Percentiles rank a stretch among this genome's conserved stretches.
These are phyloP conservation scores for Arthroderma uncinatum DNA, from an alignment of 2,329 filamentous ascomycete genomes.

Conservation along the genomic window DNA sequence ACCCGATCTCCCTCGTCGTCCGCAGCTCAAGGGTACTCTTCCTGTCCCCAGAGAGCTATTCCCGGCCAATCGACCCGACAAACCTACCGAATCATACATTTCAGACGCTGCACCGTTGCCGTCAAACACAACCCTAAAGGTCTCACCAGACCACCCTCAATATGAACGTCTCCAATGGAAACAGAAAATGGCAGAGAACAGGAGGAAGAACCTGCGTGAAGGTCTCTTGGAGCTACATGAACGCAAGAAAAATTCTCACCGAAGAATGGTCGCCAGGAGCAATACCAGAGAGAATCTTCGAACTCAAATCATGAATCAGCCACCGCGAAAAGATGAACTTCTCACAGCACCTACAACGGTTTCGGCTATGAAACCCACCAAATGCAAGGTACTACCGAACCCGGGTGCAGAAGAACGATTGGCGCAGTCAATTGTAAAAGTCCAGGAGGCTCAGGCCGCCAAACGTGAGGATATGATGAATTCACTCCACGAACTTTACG, in stretches of 20 bases:
- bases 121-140: slow-evolving; percentile 19
- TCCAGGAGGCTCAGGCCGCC: slow-evolving; percentile 36
- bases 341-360: slow-evolving; percentile 60
- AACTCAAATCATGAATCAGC: slow-evolving; percentile 46
- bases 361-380: slow-evolving; percentile 38
- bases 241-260: slow-evolving; percentile 46
- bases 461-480: slow-evolving; percentile 54
- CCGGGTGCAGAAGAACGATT: slow-evolving; percentile 48
- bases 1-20: slow-evolving; percentile 43
- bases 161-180: slow-evolving; percentile 54
- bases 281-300: slow-evolving; percentile 40
- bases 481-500: slow-evolving; percentile 75
- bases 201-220: slow-evolving; percentile 60
- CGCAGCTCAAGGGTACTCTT: slow-evolving; percentile 60
- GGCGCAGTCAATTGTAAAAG: slow-evolving; percentile 32
- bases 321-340: slow-evolving; percentile 63
- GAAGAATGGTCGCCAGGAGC: slow-evolving; percentile 32
- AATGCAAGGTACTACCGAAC: slow-evolving; percentile 48
- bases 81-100: slow-evolving; percentile 53
- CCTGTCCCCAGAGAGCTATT: slow-evolving; percentile 78
- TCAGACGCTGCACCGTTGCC: slow-evolving; percentile 48
- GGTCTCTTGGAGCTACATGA: slow-evolving; percentile 59
- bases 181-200: slow-evolving; percentile 56
- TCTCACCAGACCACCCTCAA: slow-evolving; percentile 30
- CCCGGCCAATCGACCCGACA: slow-evolving; percentile 47